A percentile compares a stretch with the other conserved stretches of the same genome.
Evolutionary conservation across 148 eudicot genomes (phyloP).

Genomic region (Nyssa sinensis): DNA sequence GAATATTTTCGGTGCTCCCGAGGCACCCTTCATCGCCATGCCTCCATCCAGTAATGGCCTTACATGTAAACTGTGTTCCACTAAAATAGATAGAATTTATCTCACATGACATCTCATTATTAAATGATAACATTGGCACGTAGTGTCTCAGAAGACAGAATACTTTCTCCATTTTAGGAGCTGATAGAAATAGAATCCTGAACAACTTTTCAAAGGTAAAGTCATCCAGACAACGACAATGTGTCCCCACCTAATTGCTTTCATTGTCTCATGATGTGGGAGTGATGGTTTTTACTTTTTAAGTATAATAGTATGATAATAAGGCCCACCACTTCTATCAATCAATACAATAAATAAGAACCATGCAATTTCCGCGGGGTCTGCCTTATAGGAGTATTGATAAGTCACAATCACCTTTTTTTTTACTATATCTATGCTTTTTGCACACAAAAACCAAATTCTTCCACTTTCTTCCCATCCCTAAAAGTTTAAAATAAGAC

Average conservation of each 20-base stretch:
- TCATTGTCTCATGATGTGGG: background rate
- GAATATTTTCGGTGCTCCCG: no score
- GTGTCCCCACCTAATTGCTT: constrained; percentile 16
- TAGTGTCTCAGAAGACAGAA: no score
- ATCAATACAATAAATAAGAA: background rate
- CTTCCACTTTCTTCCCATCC: constrained; percentile 4
- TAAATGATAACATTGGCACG: no score
- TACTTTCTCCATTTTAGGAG: background rate
- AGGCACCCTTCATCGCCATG: no score
- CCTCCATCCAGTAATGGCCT: no score
- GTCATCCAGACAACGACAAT: constrained; percentile 12
- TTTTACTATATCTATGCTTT: no score
- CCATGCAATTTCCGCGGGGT: constrained; percentile 12
- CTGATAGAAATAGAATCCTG: constrained; percentile 14
- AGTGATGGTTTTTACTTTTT: background rate
- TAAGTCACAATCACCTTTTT: constrained; percentile 16
- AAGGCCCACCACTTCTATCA: constrained; percentile 11
- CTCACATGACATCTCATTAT: no score
- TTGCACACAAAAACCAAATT: constrained; percentile 13
- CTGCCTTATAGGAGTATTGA: background rate
- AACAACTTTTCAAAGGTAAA: background rate
- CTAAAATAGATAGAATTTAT: no score
- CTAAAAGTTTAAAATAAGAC: background rate
- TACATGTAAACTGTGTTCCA: no score
- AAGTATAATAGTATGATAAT: background rate